Evolutionary conservation across 768 basidiomycete species (phyloP), one percentile per base, ranked within the genome.

Genomic region (Lactarius vividus): DNA sequence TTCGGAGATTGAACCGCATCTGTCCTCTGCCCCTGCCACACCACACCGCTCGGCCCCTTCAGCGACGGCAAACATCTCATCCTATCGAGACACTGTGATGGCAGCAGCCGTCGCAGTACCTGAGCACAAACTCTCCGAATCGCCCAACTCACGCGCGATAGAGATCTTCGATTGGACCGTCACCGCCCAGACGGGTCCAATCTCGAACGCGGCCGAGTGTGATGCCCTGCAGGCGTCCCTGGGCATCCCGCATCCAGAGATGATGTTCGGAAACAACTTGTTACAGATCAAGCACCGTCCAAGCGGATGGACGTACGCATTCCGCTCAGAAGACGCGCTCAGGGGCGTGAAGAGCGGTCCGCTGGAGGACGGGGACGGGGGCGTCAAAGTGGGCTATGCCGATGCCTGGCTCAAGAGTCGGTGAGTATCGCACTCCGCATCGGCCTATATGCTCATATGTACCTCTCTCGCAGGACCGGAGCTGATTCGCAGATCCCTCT

Each of bases 381-480:
- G 90, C 0, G 94, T 98, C 69, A 92, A 92, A 71, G 97, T 99
- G 20, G 90, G 89, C 28, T 92, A 98, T 77, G 94, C 97, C 1
- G 94, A 97, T 62, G 89, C 89, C 59, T 99, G 96, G 97, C 77
- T 94, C 69, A 85, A 85, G 77, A 95, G 91, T 77, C 85, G 94
- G 94, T 93, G 77, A 67, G 82, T 67, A 57, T 66, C 66, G 9
- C 23, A 56, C 31, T 39, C 53, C 13, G 4, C 49, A 15, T 31
- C 16, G 3, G 33, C 23, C 28, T 56, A 46, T 52, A 33, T 37
- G 1, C 56, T 39, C 8, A 57, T 13, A 5, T 9, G 57, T 37
- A 16, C 67, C 44, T 49, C 65, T 69, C 54, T 68, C 86, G 83
- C 73, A 92, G 92, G 71, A 91, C 88, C 72, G 85, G 83, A 61